Conservation (phyloP, 2,329 filamentous ascomycete species). For the Aureobasidium musti region DNA sequence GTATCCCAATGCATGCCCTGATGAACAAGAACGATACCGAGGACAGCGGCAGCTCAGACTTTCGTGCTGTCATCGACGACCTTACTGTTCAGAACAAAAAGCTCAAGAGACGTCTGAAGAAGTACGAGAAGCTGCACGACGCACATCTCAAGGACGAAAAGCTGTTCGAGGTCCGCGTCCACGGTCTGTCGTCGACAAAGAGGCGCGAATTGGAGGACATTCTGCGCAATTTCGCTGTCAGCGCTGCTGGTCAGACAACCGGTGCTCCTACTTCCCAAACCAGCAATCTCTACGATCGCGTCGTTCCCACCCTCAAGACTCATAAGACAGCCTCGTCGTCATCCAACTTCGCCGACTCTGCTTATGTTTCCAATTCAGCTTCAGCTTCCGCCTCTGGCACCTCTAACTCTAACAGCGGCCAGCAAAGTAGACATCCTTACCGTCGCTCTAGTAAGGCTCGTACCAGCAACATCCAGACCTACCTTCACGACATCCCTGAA, state of each 20-base stretch:
- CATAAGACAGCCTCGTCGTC: constrained; percentile 64
- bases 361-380: constrained; percentile 63
- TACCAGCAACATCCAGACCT: constrained; percentile 66
- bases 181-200: constrained; percentile 70
- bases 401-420: constrained; percentile 39
- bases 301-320: constrained; percentile 53
- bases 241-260: constrained; percentile 52
- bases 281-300: constrained; percentile 41
- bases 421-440: constrained; percentile 30
- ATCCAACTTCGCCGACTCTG: constrained; percentile 53
- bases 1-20: constrained; percentile 40
- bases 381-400: constrained; percentile 51
- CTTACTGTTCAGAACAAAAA: constrained; percentile 81
- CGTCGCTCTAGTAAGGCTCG: constrained; percentile 39
- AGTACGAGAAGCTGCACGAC: constrained; percentile 67
- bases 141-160: constrained; percentile 71
- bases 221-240: constrained; percentile 68
- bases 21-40: constrained; percentile 41
- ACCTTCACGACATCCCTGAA: constrained; percentile 71
- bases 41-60: constrained; percentile 70
- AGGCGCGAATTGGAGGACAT: constrained; percentile 75
- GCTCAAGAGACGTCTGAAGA: constrained; percentile 70
- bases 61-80: constrained; percentile 81
- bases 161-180: constrained; percentile 79
- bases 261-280: constrained; percentile 35